phyloP scores from a whole-genome alignment of 2,329 filamentous ascomycete genomes.

The Dryadomyces quercivorus region DNA sequence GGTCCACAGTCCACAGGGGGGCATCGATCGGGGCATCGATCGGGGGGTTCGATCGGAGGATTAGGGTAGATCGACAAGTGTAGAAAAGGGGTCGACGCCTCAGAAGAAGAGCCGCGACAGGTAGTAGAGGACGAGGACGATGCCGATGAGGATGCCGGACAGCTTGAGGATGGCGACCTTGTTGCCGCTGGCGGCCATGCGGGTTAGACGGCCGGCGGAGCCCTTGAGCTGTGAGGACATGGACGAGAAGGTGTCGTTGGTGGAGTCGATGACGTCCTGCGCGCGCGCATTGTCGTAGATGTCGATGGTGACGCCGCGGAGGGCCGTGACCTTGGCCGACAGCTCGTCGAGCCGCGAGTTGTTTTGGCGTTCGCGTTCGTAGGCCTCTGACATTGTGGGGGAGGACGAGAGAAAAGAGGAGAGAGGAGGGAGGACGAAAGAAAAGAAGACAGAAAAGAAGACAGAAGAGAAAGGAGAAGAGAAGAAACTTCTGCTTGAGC shows the following conservation, averaged over 20 bases:
- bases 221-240: constrained; percentile 76
- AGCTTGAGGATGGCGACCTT: constrained; percentile 85
- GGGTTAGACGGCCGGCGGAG: constrained; percentile 66
- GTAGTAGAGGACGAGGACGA: constrained; percentile 67
- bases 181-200: constrained; percentile 87
- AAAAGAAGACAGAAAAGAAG: too few relatives aligned
- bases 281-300: constrained; percentile 93
- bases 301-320: constrained; percentile 89
- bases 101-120: constrained; percentile 51
- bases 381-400: constrained; percentile 55
- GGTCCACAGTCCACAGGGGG: too few relatives aligned
- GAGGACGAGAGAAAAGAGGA: not conserved
- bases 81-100: constrained; percentile 5
- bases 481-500: too few relatives aligned
- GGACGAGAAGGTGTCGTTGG: constrained; percentile 83
- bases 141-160: constrained; percentile 65
- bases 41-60: too few relatives aligned
- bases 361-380: constrained; percentile 80
- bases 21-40: not conserved
- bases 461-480: too few relatives aligned
- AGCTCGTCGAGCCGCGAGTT: constrained; percentile 89
- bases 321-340: constrained; percentile 76
- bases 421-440: too few relatives aligned
- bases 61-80: not conserved
- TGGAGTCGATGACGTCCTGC: constrained; percentile 79